Percentiles rank a stretch among this genome's conserved stretches.
These are phyloP conservation scores for Cercospora sojina DNA, from an alignment of 2,329 filamentous ascomycete genomes.

Conservation along the genomic window DNA sequence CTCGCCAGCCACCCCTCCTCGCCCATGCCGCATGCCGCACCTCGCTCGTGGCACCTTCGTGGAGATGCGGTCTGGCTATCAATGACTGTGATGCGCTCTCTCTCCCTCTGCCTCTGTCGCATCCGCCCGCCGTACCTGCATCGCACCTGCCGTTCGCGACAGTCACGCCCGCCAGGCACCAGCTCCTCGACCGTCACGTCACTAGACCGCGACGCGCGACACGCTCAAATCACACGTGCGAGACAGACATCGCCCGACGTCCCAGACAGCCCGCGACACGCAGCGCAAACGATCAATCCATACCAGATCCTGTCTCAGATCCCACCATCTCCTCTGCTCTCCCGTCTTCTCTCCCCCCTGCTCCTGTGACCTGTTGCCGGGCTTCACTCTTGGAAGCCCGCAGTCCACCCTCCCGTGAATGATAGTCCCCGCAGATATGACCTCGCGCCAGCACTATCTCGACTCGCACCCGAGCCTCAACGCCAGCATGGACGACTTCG, in stretches of 20 bases:
- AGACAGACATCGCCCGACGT: conserved; percentile 1
- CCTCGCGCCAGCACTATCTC: conserved; percentile 26
- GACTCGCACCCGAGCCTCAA: conserved; percentile 57
- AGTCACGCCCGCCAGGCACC: conserved; percentile 3
- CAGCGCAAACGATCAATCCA: conserved; percentile 14
- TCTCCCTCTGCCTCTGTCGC: background rate
- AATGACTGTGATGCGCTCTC: background rate
- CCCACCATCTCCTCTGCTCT: conserved; percentile 6
- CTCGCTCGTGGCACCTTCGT: conserved; percentile 1
- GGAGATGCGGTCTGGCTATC: background rate
- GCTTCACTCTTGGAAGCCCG: conserved; percentile 16
- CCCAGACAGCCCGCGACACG: conserved; percentile 5
- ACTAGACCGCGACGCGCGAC: conserved; percentile 11
- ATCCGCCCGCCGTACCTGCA: conserved; percentile 1
- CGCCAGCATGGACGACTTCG: conserved; percentile 63
- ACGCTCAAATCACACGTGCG: conserved; percentile 15
- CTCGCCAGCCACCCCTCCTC: conserved; percentile 13
- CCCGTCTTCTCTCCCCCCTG: conserved; percentile 2
- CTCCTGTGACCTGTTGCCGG: conserved; percentile 1
- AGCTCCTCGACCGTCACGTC: conserved; percentile 4
- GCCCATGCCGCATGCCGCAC: conserved; percentile 10
- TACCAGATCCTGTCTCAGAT: conserved; percentile 16
- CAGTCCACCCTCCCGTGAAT: conserved; percentile 16
- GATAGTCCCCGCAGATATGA: conserved; percentile 24
- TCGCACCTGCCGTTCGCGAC: conserved; percentile 1